phyloP scores from a whole-genome alignment of 257 asterid species.

The Phtheirospermum japonicum region DNA sequence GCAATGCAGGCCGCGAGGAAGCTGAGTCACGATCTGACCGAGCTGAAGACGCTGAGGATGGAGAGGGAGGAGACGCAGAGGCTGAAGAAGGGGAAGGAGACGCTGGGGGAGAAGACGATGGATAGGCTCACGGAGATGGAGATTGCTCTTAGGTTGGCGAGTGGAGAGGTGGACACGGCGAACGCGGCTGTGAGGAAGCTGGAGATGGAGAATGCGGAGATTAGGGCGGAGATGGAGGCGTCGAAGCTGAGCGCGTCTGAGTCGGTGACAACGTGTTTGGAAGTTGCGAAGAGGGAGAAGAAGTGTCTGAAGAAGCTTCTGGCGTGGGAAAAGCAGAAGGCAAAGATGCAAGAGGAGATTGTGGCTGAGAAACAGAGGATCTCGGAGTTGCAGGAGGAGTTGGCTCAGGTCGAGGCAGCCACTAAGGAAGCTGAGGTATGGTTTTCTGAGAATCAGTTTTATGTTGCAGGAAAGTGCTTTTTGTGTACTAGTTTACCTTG shows the following conservation, averaged over 20 bases:
- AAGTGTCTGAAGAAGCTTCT: slow-evolving; percentile 68
- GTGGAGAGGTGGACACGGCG: slow-evolving; percentile 81
- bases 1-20: slow-evolving; percentile 97
- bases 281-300: slow-evolving; percentile 88
- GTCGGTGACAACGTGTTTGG: slow-evolving; percentile 65
- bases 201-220: slow-evolving; percentile 82
- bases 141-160: slow-evolving; percentile 74
- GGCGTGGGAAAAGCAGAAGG: slow-evolving; percentile 87
- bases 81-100: slow-evolving; percentile 70
- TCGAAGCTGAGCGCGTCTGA: slow-evolving; percentile 89
- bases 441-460: not conserved
- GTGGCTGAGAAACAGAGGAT: slow-evolving; percentile 61
- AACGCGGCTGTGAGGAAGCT: slow-evolving; percentile 79
- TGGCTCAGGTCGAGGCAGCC: slow-evolving; percentile 57
- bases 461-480: slow-evolving; percentile 2
- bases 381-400: slow-evolving; percentile 52
- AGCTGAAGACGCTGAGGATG: slow-evolving; percentile 78
- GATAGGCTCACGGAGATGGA: slow-evolving; percentile 79
- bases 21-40: slow-evolving; percentile 85
- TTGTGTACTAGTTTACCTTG: not conserved
- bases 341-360: slow-evolving; percentile 87
- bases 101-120: slow-evolving; percentile 61
- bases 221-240: slow-evolving; percentile 95
- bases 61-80: slow-evolving; percentile 86
- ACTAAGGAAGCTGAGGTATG: slow-evolving; percentile 81